Percentiles rank a stretch among this genome's conserved stretches.
phyloP scores from a whole-genome alignment of 2,329 filamentous ascomycete species.

The Sporothrix schenckii region DNA sequence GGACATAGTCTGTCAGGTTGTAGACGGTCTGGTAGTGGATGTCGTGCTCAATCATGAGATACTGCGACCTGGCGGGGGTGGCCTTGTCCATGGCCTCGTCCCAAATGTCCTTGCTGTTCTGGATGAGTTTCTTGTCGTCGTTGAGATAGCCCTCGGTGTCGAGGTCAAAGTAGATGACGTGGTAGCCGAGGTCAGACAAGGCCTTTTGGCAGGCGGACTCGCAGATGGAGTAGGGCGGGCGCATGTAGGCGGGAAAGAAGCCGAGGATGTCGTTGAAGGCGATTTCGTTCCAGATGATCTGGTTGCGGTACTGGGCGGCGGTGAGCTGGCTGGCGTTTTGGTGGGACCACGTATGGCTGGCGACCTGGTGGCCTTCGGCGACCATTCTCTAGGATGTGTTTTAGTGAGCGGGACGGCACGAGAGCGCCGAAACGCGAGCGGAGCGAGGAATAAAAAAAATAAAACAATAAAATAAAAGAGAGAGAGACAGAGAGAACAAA shows the following conservation, averaged over 20 bases:
- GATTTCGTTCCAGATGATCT: constrained; percentile 53
- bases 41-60: constrained; percentile 57
- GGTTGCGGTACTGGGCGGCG: constrained; percentile 42
- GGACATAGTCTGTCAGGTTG: constrained; percentile 52
- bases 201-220: constrained; percentile 40
- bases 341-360: constrained; percentile 54
- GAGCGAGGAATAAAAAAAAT: background rate
- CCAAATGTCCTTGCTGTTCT: constrained; percentile 43
- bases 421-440: background rate
- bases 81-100: constrained; percentile 39
- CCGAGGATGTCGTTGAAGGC: constrained; percentile 50
- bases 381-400: constrained; percentile 46
- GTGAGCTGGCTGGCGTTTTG: constrained; percentile 46
- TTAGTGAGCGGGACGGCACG: constrained; percentile 35
- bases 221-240: constrained; percentile 51
- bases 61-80: constrained; percentile 40
- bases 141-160: constrained; percentile 45
- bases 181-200: constrained; percentile 44
- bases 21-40: constrained; percentile 52
- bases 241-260: constrained; percentile 53
- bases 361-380: constrained; percentile 53
- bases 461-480: background rate
- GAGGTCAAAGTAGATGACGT: constrained; percentile 45
- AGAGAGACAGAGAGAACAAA: background rate
- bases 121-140: constrained; percentile 42